A percentile compares a stretch with the other conserved stretches of the same genome.
phyloP scores from a whole-genome alignment of 2,329 filamentous ascomycete species.

The Sporothrix brasiliensis region DNA sequence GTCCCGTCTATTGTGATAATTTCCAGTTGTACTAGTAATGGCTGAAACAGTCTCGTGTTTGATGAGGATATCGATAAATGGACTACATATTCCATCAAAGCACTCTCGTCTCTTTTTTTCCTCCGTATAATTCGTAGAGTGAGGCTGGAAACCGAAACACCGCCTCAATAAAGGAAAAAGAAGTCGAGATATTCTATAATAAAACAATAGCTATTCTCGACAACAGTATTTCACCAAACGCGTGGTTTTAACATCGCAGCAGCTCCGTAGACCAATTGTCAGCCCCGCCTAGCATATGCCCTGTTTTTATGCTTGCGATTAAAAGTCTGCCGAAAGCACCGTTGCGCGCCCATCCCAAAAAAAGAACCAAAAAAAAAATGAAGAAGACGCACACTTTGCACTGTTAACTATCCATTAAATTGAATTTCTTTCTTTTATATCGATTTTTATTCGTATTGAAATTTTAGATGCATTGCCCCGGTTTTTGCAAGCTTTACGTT shows the following conservation, averaged over 20 bases:
- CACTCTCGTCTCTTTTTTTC: background rate
- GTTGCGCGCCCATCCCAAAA: too few relatives aligned
- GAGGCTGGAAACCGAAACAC: slow-evolving; percentile 15
- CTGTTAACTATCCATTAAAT: background rate
- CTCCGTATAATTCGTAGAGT: background rate
- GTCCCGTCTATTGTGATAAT: background rate
- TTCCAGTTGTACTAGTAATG: background rate
- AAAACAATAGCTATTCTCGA: background rate
- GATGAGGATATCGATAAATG: background rate
- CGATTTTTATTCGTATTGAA: slow-evolving; percentile 9
- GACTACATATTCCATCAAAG: background rate
- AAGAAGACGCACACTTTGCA: background rate
- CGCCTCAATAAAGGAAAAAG: background rate
- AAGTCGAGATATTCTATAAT: background rate
- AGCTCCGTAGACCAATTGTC: background rate
- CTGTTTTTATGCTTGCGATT: too few relatives aligned
- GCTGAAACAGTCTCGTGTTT: background rate
- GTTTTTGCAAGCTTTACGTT: background rate
- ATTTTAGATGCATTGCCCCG: background rate
- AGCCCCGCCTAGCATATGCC: background rate
- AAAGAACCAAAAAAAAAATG: too few relatives aligned
- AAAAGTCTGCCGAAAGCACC: too few relatives aligned
- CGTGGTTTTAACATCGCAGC: background rate
- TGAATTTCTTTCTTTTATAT: background rate
- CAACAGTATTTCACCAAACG: background rate